A percentile compares a stretch with the other conserved stretches of the same genome.
Evolutionary conservation across 208 protist species (phyloP).

Genomic region (Leishmania braziliensis): DNA sequence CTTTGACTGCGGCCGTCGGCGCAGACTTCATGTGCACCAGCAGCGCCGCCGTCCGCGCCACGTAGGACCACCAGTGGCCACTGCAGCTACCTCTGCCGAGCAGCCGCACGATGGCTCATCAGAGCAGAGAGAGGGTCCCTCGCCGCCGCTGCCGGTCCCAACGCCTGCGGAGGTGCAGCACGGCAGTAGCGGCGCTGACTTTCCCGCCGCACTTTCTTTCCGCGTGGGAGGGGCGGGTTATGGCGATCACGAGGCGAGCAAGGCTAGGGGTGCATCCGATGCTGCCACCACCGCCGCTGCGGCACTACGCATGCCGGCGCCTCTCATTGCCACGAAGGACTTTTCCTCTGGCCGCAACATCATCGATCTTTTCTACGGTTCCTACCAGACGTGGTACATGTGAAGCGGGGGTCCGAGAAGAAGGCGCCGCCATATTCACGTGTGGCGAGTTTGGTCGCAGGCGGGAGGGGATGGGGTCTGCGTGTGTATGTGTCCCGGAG

Average conservation of each 20-base stretch:
- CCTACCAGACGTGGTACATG: slow-evolving; percentile 57
- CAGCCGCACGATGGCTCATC: background rate
- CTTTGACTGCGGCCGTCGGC: slow-evolving; percentile 33
- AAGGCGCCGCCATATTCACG: background rate
- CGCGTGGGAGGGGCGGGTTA: background rate
- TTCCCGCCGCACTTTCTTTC: background rate
- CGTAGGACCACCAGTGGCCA: background rate
- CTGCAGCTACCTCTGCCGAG: background rate
- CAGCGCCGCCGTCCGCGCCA: slow-evolving; percentile 30
- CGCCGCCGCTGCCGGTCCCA: background rate
- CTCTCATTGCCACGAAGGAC: slow-evolving; percentile 14
- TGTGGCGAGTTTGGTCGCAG: background rate
- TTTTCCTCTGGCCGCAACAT: slow-evolving; percentile 30
- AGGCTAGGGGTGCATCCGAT: background rate
- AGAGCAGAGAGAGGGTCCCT: background rate
- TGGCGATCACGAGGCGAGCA: slow-evolving; percentile 11
- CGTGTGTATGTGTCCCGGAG: too few relatives aligned
- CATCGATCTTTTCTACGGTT: slow-evolving; percentile 44
- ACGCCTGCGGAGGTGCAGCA: background rate
- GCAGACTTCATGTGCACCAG: slow-evolving; percentile 24
- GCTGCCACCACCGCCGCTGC: background rate
- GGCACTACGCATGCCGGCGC: background rate
- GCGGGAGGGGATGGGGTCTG: background rate
- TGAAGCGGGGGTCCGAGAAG: background rate
- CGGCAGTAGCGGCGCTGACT: background rate